These are phyloP conservation scores for Xylaria sp. DNA, from an alignment of 2,329 filamentous ascomycete genomes.

Conservation along the genomic window DNA sequence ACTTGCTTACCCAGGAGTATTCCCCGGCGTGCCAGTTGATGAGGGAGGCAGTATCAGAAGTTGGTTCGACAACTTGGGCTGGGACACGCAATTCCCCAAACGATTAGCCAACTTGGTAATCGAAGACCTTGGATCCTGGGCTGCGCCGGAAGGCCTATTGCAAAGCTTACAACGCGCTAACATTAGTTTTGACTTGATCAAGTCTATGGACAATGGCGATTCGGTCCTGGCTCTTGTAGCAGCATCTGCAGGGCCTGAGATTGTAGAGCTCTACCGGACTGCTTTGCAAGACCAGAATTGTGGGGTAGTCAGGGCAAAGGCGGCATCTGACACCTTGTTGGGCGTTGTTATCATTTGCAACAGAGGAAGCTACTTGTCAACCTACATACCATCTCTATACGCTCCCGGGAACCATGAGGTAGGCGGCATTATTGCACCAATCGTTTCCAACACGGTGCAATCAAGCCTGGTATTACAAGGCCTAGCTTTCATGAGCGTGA, in stretches of 20 bases:
- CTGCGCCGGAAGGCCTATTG: constrained; percentile 68
- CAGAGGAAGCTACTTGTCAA: constrained; percentile 60
- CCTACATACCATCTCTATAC: constrained; percentile 63
- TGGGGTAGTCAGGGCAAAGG: constrained; percentile 78
- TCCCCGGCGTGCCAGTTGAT: constrained; percentile 69
- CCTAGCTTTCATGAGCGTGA: constrained; percentile 71
- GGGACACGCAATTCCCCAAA: constrained; percentile 64
- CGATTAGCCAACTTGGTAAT: constrained; percentile 64
- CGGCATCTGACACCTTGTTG: constrained; percentile 60
- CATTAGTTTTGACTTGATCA: constrained; percentile 76
- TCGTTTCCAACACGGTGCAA: constrained; percentile 65
- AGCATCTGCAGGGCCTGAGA: constrained; percentile 67
- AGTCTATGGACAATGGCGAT: constrained; percentile 70
- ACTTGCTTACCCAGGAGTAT: constrained; percentile 75
- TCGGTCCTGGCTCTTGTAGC: constrained; percentile 70
- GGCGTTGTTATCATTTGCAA: constrained; percentile 78
- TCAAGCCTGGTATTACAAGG: constrained; percentile 68
- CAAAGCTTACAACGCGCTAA: constrained; percentile 67
- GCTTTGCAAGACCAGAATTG: constrained; percentile 69
- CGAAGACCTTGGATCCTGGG: constrained; percentile 66
- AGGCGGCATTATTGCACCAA: constrained; percentile 74
- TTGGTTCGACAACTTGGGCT: constrained; percentile 88
- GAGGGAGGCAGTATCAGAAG: constrained; percentile 50
- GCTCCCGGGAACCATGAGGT: constrained; percentile 52
- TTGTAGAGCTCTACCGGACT: constrained; percentile 72